These are phyloP conservation scores for Talaromyces atroroseus DNA, from an alignment of 2,329 filamentous ascomycete species.

Conservation along the genomic window DNA sequence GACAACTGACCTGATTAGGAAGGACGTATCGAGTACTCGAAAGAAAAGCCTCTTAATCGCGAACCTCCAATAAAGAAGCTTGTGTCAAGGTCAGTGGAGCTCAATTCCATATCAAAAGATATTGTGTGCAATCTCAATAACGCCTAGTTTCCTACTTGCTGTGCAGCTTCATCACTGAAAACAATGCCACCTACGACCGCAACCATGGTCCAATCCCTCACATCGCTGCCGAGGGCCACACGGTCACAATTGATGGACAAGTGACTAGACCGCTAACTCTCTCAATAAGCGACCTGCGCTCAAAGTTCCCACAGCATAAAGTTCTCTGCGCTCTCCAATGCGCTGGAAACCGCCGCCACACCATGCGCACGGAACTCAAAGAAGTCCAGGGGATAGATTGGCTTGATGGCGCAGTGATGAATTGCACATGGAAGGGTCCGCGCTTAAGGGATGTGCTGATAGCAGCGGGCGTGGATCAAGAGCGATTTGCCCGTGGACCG, in stretches of 20 bases:
- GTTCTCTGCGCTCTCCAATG: constrained; percentile 56
- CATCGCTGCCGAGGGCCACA: constrained; percentile 36
- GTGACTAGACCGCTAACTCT: constrained; percentile 43
- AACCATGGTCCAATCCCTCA: constrained; percentile 53
- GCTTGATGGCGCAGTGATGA: constrained; percentile 57
- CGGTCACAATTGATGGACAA: constrained; percentile 45
- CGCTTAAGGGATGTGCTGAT: constrained; percentile 49
- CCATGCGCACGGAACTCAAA: constrained; percentile 55
- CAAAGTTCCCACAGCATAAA: constrained; percentile 48
- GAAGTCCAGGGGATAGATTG: constrained; percentile 58
- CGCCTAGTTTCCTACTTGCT: neutral
- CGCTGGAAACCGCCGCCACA: constrained; percentile 56
- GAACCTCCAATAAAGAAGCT: constrained; percentile 27
- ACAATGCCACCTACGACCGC: constrained; percentile 50
- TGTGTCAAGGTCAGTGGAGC: constrained; percentile 4
- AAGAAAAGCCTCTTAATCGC: constrained; percentile 26
- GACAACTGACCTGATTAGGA: neutral
- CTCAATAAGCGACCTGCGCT: constrained; percentile 42
- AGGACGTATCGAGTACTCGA: constrained; percentile 1
- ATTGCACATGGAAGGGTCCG: constrained; percentile 53
- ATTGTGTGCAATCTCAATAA: neutral
- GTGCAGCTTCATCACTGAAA: constrained; percentile 48
- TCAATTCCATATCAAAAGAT: neutral
- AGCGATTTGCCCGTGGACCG: constrained; percentile 17
- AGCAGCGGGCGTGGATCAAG: constrained; percentile 37